These are phyloP conservation scores for Linnemannia exigua DNA, from an alignment of 192 early-diverging fungal species.

Conservation along the genomic window DNA sequence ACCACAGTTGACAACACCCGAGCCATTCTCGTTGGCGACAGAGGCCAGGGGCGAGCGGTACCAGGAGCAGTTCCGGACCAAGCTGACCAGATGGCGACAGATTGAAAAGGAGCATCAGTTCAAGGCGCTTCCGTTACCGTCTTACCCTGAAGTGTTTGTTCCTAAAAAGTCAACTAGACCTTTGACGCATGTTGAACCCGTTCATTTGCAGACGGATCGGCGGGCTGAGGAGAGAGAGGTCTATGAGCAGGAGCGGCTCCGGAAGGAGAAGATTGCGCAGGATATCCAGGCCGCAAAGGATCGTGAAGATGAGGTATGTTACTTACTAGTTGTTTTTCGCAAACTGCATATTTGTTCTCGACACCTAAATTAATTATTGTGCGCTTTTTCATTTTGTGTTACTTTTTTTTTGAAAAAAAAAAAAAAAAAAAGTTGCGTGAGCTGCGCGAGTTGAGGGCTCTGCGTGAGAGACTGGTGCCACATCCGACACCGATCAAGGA, in stretches of 20 bases:
- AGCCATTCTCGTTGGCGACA: conserved; percentile 71
- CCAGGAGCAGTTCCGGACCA: conserved; percentile 56
- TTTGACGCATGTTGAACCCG: conserved; percentile 63
- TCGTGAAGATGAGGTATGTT: conserved; percentile 41
- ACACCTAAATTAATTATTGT: too few species aligned
- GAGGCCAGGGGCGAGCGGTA: conserved; percentile 61
- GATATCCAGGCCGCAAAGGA: conserved; percentile 35
- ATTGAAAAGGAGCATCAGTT: conserved; percentile 59
- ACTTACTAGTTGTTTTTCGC: background rate
- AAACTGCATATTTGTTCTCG: background rate
- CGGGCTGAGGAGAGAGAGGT: conserved; percentile 69
- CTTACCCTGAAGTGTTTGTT: conserved; percentile 63
- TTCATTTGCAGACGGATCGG: conserved; percentile 63
- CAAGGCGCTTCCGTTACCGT: conserved; percentile 66
- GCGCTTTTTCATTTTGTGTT: too few species aligned
- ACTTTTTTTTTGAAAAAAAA: too few species aligned
- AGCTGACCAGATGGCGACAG: conserved; percentile 56
- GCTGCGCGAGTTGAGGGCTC: conserved; percentile 20
- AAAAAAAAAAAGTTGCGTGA: background rate
- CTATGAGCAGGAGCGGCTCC: conserved; percentile 63
- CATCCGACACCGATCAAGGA: conserved; percentile 41
- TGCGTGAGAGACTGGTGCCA: conserved; percentile 26
- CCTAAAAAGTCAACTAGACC: conserved; percentile 69
- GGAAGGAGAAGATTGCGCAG: conserved; percentile 29
- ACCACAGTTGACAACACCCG: conserved; percentile 64